Conservation (phyloP, 2,329 filamentous ascomycete genomes). For the Fusarium incarnatum region DNA sequence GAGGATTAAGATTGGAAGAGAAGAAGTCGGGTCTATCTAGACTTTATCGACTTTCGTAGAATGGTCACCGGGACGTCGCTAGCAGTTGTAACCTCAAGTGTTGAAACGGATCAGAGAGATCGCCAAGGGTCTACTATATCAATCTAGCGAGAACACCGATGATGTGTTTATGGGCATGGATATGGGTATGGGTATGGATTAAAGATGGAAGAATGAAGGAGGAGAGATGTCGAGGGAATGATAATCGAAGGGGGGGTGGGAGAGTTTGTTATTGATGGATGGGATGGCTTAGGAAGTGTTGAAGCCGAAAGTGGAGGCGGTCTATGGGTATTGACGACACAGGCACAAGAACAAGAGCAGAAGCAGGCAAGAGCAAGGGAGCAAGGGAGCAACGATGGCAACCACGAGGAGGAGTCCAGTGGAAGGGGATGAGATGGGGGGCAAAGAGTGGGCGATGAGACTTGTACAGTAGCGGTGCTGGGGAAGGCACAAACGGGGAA, state of each 20-base stretch:
- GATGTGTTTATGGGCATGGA: conserved; percentile 24
- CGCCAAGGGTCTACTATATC: conserved; percentile 26
- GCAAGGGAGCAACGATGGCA: conserved; percentile 40
- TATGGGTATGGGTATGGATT: conserved; percentile 5
- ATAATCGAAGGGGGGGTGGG: conserved; percentile 33
- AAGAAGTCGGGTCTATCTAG: conserved; percentile 29
- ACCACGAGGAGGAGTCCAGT: conserved; percentile 16
- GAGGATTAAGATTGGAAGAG: conserved; percentile 6
- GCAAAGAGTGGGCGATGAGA: conserved; percentile 40
- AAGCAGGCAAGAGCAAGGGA: conserved; percentile 37
- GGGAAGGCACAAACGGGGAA: conserved; percentile 37
- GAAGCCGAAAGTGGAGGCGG: conserved; percentile 43
- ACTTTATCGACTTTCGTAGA: conserved; percentile 33
- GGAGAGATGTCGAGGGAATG: conserved; percentile 28
- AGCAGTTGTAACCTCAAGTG: conserved; percentile 36
- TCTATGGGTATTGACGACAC: conserved; percentile 45
- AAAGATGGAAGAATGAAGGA: conserved; percentile 16
- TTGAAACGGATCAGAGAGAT: conserved; percentile 35
- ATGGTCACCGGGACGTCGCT: conserved; percentile 31
- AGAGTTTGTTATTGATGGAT: conserved; percentile 43
- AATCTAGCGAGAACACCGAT: conserved; percentile 31
- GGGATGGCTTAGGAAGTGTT: conserved; percentile 34
- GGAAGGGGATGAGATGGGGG: conserved; percentile 37
- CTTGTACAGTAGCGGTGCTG: conserved; percentile 27
- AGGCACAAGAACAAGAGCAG: conserved; percentile 20